phyloP scores from a whole-genome alignment of 768 basidiomycete genomes.

The Jaapia argillacea region DNA sequence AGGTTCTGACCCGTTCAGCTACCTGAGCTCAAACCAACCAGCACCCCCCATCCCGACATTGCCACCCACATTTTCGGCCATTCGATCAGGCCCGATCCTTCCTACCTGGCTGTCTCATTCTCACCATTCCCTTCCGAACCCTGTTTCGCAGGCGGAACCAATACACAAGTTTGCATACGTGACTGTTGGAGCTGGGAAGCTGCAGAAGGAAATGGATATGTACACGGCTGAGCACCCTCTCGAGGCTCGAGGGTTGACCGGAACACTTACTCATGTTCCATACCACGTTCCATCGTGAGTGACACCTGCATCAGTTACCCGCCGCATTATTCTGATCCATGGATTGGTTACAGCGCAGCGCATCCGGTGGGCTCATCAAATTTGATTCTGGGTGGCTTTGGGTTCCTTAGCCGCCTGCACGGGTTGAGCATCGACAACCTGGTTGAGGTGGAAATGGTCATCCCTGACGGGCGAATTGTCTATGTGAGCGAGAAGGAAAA shows the following conservation, averaged over 20 bases:
- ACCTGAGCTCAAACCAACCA: too few relatives aligned
- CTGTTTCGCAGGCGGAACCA: slow-evolving; percentile 40
- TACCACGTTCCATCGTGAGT: slow-evolving; percentile 77
- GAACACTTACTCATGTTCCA: slow-evolving; percentile 46
- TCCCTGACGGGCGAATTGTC: slow-evolving; percentile 83
- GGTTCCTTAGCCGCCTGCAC: slow-evolving; percentile 73
- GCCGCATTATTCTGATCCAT: neutral
- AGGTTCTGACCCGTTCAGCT: too few relatives aligned
- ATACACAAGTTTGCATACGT: slow-evolving; percentile 68
- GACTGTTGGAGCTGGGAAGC: slow-evolving; percentile 79
- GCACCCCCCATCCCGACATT: too few relatives aligned
- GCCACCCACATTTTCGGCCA: too few relatives aligned
- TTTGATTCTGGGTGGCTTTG: slow-evolving; percentile 84
- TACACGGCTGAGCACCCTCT: slow-evolving; percentile 63
- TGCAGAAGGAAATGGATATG: slow-evolving; percentile 76
- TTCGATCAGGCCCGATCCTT: too few relatives aligned
- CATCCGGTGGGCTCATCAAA: slow-evolving; percentile 74
- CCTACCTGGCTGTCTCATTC: too few relatives aligned
- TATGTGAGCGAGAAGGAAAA: slow-evolving; percentile 64
- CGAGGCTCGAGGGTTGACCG: slow-evolving; percentile 42
- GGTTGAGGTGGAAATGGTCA: slow-evolving; percentile 86
- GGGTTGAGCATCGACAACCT: slow-evolving; percentile 87
- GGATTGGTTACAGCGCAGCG: slow-evolving; percentile 41
- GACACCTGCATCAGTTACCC: neutral
- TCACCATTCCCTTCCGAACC: too few relatives aligned